Evolutionary conservation across 441 rosid genomes (phyloP), one percentile per base, ranked within the genome.

Genomic region (Jatropha podagrica): DNA sequence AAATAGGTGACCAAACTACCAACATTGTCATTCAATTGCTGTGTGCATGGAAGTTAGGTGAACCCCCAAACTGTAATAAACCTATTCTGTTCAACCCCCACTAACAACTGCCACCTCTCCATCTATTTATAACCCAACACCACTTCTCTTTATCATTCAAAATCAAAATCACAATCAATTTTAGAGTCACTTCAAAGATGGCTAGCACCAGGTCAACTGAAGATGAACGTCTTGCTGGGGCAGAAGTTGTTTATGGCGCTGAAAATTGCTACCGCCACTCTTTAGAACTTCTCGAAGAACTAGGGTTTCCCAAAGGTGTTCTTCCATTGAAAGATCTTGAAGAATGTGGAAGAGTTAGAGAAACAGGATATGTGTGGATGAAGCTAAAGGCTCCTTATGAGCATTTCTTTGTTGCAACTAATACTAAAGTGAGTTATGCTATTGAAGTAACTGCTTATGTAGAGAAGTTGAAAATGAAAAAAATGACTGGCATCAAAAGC

Each of bases 331-430:
- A 86, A 81, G 90, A 93, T 81, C 86, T 91, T 15, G 97, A 77
- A 54, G 98, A 95, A 80, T 93, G 98, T 73, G 98, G 99, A 27
- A 79, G 99, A n/a, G 96, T 90, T 20, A 78, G 80, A 59, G 91
- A 88, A 79, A 95, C 97, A 0, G 99, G 99, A 75, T 95, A 79
- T 66, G 99, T 95, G 41, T 95, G 99, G 98, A 95, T 93, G 99
- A 95, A 88, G 72, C 92, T 80, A 76, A 81, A 81, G 84, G 88
- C 86, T 1, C 97, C 99, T 0, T 89, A 80, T 41, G 97, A 95
- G 80, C 99, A 95, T 77, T 90, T 89, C 85, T 95, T 95, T 63
- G 85, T 37, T 26, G 83, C 68, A 51, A 88, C 92, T 44, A 87
- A 85, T 52, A 82, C 88, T 1, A 86, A 87, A 4, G 98, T 91